Evolutionary conservation across 257 asterid genomes (phyloP), one percentile per base, ranked within the genome.

Genomic region (Nicotiana noctiflora): DNA sequence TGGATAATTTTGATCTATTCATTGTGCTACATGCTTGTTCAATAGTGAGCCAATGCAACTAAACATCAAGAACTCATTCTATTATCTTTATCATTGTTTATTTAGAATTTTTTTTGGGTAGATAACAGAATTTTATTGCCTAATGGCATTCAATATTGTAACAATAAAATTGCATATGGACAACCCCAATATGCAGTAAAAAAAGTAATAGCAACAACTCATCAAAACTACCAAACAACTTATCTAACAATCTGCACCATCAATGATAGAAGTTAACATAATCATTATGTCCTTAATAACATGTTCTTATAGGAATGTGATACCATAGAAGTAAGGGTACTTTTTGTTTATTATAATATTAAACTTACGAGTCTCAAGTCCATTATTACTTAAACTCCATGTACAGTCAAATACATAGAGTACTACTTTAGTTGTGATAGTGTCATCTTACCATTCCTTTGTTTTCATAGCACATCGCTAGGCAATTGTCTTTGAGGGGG

Each of bases 401-500:
- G 2, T 14, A 18, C 76, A 23, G 11, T 67, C 76, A 67, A 67
- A 67, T 52, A 10, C 18, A 67, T 8, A 67, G 55, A 21, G 12
- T 70, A 21, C 37, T 29, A 21, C n/a, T 37, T 40, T 56, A 37
- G 18, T 19, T 25, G 68, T 62, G 37, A 25, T 25, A 13, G 27
- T 62, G 37, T 62, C 17, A 17, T 12, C 59, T 63, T 15, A n/a
- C 40, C 29, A 12, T 78, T 75, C 3, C 49, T 57, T 77, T 79
- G 44, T 31, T 75, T 10, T 68, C 44, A 12, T 79, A 46, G 17
- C 68, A 40, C 46, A 66, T 80, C 2, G 76, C 52, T 83, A 94
- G 97, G 97, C 95, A 6, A 87, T 90, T 84, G 98, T 96, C n/a
- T 82, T 92, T 77, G 92, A 87, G 79, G 98, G 98, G 65, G 98